Evolutionary conservation across 1,284 basidiomycete genomes (phyloP).

Genomic region (Rhodotorula sp.): DNA sequence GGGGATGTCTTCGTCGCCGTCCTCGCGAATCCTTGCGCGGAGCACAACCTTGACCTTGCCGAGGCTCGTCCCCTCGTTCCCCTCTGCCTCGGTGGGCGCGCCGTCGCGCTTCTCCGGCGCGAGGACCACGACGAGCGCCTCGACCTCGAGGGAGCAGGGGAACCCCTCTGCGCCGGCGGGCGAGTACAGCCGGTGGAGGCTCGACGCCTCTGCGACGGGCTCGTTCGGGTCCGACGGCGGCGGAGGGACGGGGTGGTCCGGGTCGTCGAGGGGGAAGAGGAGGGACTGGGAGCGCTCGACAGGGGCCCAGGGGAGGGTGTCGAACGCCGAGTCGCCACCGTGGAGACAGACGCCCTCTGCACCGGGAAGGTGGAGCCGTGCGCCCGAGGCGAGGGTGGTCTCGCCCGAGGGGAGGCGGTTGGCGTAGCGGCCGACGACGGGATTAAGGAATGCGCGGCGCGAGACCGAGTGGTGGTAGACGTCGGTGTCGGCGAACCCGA

Average conservation of each 20-base stretch:
- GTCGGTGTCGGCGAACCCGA: slow-evolving; percentile 19
- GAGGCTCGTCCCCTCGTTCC: background rate
- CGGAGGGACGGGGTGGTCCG: slow-evolving; percentile 15
- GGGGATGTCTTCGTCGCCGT: slow-evolving; percentile 19
- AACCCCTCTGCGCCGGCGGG: slow-evolving; percentile 38
- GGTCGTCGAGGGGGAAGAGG: slow-evolving; percentile 30
- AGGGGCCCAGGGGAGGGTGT: slow-evolving; percentile 34
- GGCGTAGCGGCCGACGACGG: slow-evolving; percentile 32
- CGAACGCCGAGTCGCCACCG: slow-evolving; percentile 35
- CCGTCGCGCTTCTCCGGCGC: slow-evolving; percentile 5
- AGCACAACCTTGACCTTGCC: slow-evolving; percentile 32
- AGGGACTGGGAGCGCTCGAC: slow-evolving; percentile 16
- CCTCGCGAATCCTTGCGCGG: slow-evolving; percentile 35
- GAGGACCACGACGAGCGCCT: slow-evolving; percentile 18
- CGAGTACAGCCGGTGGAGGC: slow-evolving; percentile 27
- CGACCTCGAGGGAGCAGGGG: slow-evolving; percentile 32
- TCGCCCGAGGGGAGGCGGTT: slow-evolving; percentile 36
- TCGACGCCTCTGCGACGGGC: slow-evolving; percentile 3
- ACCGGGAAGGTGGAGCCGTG: slow-evolving; percentile 10
- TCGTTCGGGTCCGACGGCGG: slow-evolving; percentile 21
- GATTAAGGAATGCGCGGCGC: slow-evolving; percentile 30
- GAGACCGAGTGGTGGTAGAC: slow-evolving; percentile 20
- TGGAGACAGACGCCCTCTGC: slow-evolving; percentile 35
- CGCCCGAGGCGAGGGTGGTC: slow-evolving; percentile 1
- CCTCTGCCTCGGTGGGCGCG: background rate